Evolutionary conservation across 805 yeast genomes (phyloP).

Genomic region (Candida wancherniae): DNA sequence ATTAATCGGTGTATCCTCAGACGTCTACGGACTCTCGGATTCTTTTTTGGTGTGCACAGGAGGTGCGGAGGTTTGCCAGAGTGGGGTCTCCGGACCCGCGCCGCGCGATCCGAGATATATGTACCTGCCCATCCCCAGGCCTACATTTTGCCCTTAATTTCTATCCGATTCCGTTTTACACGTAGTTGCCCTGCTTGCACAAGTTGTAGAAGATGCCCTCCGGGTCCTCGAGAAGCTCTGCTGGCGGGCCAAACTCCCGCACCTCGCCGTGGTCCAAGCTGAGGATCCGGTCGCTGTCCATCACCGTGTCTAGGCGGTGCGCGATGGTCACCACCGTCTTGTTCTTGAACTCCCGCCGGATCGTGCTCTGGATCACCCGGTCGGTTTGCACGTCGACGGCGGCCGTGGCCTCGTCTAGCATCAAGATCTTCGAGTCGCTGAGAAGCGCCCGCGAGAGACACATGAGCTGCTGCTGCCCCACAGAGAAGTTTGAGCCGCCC

Average conservation of each 20-base stretch:
- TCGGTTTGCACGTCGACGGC: conserved; percentile 25
- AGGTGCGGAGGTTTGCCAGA: conserved; percentile 11
- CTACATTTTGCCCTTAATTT: too few species aligned
- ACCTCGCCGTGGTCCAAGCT: conserved; percentile 23
- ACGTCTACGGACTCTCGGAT: conserved; percentile 9
- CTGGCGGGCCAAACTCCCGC: conserved; percentile 39
- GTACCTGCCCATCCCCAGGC: too few species aligned
- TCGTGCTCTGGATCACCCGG: conserved; percentile 24
- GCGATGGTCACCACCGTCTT: conserved; percentile 27
- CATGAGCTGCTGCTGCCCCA: conserved; percentile 23
- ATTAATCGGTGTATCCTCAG: neutral
- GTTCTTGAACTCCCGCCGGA: conserved; percentile 21
- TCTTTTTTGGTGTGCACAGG: conserved; percentile 8
- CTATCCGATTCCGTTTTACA: conserved; percentile 1
- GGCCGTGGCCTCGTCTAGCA: conserved; percentile 26
- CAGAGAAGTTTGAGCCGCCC: conserved; percentile 24
- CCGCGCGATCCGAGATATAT: too few species aligned
- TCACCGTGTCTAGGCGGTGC: conserved; percentile 24
- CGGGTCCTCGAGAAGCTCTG: conserved; percentile 37
- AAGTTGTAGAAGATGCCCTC: conserved; percentile 47
- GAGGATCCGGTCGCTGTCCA: conserved; percentile 25
- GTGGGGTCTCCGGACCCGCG: too few species aligned
- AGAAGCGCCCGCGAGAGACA: conserved; percentile 23
- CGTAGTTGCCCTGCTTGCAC: conserved; percentile 42
- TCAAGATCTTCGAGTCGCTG: conserved; percentile 13